Percentiles rank a stretch among this genome's conserved stretches.
phyloP scores from a whole-genome alignment of 768 basidiomycete species.

The Hypholoma fasciculare region DNA sequence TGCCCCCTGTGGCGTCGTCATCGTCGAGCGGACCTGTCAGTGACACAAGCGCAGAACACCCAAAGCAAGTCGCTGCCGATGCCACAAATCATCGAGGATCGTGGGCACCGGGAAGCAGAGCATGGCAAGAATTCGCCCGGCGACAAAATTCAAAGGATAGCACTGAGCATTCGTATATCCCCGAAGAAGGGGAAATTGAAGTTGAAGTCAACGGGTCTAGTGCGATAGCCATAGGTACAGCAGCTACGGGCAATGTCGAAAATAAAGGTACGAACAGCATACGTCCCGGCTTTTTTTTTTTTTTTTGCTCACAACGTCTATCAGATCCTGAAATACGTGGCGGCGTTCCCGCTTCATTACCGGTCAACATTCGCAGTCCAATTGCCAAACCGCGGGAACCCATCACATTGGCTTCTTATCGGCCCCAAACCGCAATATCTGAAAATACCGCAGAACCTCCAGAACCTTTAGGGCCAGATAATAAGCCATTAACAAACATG shows the following conservation, averaged over 20 bases:
- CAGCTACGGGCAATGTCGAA: background rate
- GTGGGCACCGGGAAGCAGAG: constrained; percentile 63
- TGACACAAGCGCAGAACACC: constrained; percentile 41
- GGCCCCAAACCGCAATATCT: constrained; percentile 46
- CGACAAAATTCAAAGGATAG: constrained; percentile 26
- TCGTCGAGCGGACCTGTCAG: constrained; percentile 13
- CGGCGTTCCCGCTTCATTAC: constrained; percentile 57
- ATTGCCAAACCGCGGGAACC: constrained; percentile 30
- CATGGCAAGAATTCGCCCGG: constrained; percentile 64
- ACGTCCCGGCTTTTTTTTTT: background rate
- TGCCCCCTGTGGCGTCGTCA: constrained; percentile 13
- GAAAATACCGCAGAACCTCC: constrained; percentile 32
- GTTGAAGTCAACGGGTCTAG: constrained; percentile 7
- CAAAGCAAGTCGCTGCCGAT: constrained; percentile 66
- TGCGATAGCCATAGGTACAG: background rate
- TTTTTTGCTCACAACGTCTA: background rate
- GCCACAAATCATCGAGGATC: constrained; percentile 71
- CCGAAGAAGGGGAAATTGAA: constrained; percentile 32
- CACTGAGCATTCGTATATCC: constrained; percentile 19
- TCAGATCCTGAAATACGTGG: background rate
- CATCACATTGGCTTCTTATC: constrained; percentile 59
- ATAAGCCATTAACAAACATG: constrained; percentile 16
- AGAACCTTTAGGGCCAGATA: constrained; percentile 16
- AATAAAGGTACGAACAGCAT: no score
- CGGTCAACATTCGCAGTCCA: constrained; percentile 54